Conservation (phyloP, 495 filamentous ascomycete genomes). For the Cenococcum geophilum region DNA sequence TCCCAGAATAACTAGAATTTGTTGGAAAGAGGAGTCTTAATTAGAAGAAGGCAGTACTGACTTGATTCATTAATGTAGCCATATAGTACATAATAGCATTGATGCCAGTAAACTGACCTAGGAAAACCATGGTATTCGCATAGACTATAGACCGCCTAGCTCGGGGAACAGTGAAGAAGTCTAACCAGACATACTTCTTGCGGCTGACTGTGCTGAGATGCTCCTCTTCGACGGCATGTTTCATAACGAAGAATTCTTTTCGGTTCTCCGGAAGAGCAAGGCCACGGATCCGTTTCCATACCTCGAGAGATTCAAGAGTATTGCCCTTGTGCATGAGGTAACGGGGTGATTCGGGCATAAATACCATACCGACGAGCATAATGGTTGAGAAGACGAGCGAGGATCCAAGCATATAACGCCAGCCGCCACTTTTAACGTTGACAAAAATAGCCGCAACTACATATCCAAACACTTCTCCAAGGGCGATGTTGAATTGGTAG, state of each 20-base stretch:
- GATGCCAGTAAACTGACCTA: constrained; percentile 57
- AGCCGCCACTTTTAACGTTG: constrained; percentile 49
- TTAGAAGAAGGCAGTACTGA: no score
- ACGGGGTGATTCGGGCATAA: constrained; percentile 53
- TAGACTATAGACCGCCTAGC: constrained; percentile 56
- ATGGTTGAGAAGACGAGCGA: constrained; percentile 59
- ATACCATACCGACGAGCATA: constrained; percentile 53
- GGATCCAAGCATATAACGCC: constrained; percentile 60
- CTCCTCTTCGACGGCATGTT: constrained; percentile 49
- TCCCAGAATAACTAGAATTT: no score
- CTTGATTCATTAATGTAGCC: constrained; percentile 47
- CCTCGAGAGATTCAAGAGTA: constrained; percentile 47
- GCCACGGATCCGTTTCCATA: constrained; percentile 59
- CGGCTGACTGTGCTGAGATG: constrained; percentile 31
- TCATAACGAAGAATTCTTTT: constrained; percentile 58
- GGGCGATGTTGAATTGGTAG: constrained; percentile 58
- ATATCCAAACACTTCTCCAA: constrained; percentile 58
- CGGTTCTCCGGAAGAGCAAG: constrained; percentile 45
- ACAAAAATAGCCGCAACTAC: constrained; percentile 58
- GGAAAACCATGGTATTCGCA: constrained; percentile 57
- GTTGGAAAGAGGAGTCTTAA: no score
- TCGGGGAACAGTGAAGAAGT: constrained; percentile 55
- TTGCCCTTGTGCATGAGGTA: constrained; percentile 52
- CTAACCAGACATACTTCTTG: constrained; percentile 51
- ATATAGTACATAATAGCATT: constrained; percentile 62